Evolutionary conservation across 176 grass and related monocot genomes (phyloP).

Genomic region (Juncus inflexus): DNA sequence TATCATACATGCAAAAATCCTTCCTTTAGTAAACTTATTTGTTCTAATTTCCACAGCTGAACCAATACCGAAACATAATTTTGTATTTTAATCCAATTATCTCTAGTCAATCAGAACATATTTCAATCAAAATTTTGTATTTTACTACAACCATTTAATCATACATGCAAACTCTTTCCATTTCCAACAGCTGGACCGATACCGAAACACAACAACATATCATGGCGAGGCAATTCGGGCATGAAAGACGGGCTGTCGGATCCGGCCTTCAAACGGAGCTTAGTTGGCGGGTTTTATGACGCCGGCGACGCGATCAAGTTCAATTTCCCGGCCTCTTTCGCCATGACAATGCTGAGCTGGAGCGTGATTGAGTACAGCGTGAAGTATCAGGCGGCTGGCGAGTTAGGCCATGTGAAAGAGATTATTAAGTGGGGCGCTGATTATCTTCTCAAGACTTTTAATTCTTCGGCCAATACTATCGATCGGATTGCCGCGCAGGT

Average conservation of each 20-base stretch:
- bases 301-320: slow-evolving; percentile 71
- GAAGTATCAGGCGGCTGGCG: slow-evolving; percentile 76
- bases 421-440: slow-evolving; percentile 81
- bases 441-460: slow-evolving; percentile 95
- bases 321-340: slow-evolving; percentile 78
- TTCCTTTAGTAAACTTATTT: too few relatives aligned
- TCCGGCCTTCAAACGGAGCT: slow-evolving; percentile 38
- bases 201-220: slow-evolving; percentile 74
- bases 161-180: not conserved
- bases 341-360: slow-evolving; percentile 94
- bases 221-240: slow-evolving; percentile 77
- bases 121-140: not conserved
- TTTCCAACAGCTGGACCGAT: slow-evolving; percentile 66
- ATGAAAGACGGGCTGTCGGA: slow-evolving; percentile 81
- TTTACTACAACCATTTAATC: not conserved
- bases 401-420: slow-evolving; percentile 70
- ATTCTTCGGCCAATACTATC: slow-evolving; percentile 65
- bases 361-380: slow-evolving; percentile 88
- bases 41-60: slow-evolving; percentile 48
- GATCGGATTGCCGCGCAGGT: slow-evolving; percentile 63
- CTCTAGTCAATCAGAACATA: not conserved
- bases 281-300: slow-evolving; percentile 75
- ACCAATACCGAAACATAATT: slow-evolving; percentile 65
- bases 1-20: too few relatives aligned
- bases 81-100: not conserved